Percentiles rank a stretch among this genome's conserved stretches.
phyloP scores from a whole-genome alignment of 805 yeast genomes.

The Teunomyces tritomae region DNA sequence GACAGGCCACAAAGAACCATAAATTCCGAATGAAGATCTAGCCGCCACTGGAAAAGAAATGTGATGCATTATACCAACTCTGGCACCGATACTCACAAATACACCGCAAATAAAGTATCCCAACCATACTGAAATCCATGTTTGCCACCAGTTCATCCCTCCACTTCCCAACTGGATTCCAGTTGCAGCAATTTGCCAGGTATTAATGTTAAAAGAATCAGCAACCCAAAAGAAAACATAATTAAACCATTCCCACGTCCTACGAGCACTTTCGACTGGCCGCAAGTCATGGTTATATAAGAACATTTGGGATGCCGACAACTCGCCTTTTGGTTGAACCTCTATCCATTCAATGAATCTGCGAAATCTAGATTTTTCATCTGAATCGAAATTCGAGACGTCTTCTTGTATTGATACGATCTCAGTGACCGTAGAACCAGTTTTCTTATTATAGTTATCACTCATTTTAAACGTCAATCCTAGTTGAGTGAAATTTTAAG shows the following conservation, averaged over 20 bases:
- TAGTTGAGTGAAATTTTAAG: neutral
- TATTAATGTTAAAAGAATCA: conserved; percentile 84
- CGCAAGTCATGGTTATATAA: conserved; percentile 71
- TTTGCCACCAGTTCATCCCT: conserved; percentile 88
- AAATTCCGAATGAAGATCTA: conserved; percentile 82
- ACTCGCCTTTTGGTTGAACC: conserved; percentile 37
- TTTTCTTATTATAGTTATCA: neutral
- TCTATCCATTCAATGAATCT: conserved; percentile 13
- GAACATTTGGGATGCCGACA: conserved; percentile 60
- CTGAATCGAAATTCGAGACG: neutral
- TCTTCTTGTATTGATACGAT: neutral
- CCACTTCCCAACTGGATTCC: conserved; percentile 55
- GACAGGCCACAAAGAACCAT: conserved; percentile 86
- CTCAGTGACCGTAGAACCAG: neutral
- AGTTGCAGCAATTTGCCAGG: conserved; percentile 89
- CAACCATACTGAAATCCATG: conserved; percentile 85
- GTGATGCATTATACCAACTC: conserved; percentile 80
- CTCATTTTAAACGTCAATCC: neutral
- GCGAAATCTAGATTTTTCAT: neutral
- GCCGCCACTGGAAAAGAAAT: conserved; percentile 81
- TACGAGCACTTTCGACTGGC: conserved; percentile 71
- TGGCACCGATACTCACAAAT: conserved; percentile 68
- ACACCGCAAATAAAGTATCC: conserved; percentile 72
- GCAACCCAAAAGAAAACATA: conserved; percentile 83
- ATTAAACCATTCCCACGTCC: conserved; percentile 86